Conservation (phyloP, 2,329 filamentous ascomycete genomes). For the Parafenestella ontariensis region DNA sequence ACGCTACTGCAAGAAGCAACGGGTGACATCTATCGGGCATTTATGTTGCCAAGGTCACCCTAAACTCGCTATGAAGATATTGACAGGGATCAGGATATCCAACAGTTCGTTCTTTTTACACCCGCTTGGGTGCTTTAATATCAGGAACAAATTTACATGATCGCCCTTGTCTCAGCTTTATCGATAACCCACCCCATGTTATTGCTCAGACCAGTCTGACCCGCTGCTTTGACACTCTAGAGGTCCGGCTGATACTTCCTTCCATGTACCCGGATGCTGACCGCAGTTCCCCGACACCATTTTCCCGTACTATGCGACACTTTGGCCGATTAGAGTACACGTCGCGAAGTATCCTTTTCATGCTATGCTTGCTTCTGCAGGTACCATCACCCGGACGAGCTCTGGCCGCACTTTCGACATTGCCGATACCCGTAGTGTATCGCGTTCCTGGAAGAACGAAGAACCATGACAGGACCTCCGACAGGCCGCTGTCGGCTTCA, state of each 20-base stretch:
- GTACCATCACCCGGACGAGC: background rate
- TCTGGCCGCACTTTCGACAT: too few relatives aligned
- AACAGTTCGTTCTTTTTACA: background rate
- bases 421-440: too few relatives aligned
- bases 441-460: too few relatives aligned
- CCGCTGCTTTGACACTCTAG: background rate
- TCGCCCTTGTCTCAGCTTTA: background rate
- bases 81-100: constrained; percentile 5
- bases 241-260: background rate
- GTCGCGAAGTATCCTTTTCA: background rate
- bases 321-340: background rate
- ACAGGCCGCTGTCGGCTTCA: too few relatives aligned
- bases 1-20: constrained; percentile 16
- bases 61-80: background rate
- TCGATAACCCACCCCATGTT: background rate
- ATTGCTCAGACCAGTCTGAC: background rate
- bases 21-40: background rate
- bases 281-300: background rate
- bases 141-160: background rate
- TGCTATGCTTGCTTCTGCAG: background rate
- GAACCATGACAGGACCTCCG: too few relatives aligned
- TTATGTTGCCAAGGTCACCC: background rate
- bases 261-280: background rate
- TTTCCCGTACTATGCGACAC: background rate
- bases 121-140: background rate